phyloP scores from a whole-genome alignment of 805 yeast genomes.

The Ogataea siamensis region DNA sequence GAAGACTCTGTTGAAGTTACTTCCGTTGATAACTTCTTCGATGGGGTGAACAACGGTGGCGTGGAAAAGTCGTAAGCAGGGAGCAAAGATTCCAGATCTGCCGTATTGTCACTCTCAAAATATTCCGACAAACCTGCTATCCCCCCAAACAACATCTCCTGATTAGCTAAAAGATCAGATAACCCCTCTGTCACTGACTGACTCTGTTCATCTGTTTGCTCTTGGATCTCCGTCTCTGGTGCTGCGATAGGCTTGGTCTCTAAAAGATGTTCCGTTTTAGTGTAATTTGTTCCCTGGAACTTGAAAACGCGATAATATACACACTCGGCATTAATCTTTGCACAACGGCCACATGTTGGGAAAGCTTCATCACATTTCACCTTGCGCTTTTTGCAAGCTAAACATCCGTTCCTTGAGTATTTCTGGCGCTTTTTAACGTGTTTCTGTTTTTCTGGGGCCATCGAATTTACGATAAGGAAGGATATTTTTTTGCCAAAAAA shows the following conservation, averaged over 20 bases:
- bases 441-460: conserved; percentile 6
- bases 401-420: conserved; percentile 42
- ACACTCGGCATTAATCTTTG: conserved; percentile 34
- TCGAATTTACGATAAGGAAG: neutral
- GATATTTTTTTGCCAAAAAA: neutral
- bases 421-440: conserved; percentile 31
- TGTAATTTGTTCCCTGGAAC: conserved; percentile 21
- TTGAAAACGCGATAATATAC: conserved; percentile 33
- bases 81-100: conserved; percentile 10
- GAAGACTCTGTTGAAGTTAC: neutral
- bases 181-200: conserved; percentile 15
- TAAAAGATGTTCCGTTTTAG: neutral
- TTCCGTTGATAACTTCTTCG: neutral
- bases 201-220: neutral
- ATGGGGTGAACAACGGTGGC: neutral
- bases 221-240: neutral
- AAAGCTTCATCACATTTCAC: conserved; percentile 36
- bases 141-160: conserved; percentile 26
- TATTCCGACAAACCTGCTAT: conserved; percentile 17
- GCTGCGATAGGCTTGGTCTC: neutral
- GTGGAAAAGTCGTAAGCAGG: conserved; percentile 13
- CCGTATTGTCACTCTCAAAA: conserved; percentile 13
- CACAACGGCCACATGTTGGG: conserved; percentile 39
- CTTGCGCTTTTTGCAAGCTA: conserved; percentile 40
- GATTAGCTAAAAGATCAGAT: conserved; percentile 21